Base-by-base conservation (phyloP, 2,329 filamentous ascomycete genomes). In the Talaromyces rugulosus region DNA sequence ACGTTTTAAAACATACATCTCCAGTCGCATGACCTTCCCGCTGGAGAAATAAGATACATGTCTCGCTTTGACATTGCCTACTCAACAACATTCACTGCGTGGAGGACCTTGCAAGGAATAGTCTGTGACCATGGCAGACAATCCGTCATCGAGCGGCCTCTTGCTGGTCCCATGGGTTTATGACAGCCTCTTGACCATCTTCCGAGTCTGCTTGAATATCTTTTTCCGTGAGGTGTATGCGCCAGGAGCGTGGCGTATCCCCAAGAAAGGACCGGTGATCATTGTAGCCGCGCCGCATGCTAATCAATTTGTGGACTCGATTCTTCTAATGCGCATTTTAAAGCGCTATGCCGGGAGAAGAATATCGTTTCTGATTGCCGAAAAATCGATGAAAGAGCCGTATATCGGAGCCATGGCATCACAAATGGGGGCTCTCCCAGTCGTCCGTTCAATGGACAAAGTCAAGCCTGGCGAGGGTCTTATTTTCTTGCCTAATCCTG, bases 151-250 rank as follows among this genome's bases (percentile, higher is more conserved):
- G 5, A 63, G 47, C 54, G 58, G 58, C n/a, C 61, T 52, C 14
- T 40, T 58, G 34, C 76, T 81, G 70, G 73, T 80, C 62, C 76
- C 75, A 66, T 82, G 80, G 80, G 64, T 81, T 56, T 82, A 82
- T 66, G 80, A 82, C 68, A 65, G 81, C 36, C 73, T 80, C 50
- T 69, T 83, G 36, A 82, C 80, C 80, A 72, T 74, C 8, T 78
- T 83, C 65, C 81, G 81, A 2, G 74, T 98, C 66, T 83, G 98
- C 59, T 88, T 96, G 67, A 94, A 98, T 77, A 87, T 97, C 68
- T 99, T 99, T 85, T 99, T 99, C 82, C 89, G 95, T 68, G 94
- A 98, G 78, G 92, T 98, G 16, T 92, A 97, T 74, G 95, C 95
- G 14, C 86, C 95, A 66, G 92, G 92, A 68, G 91, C 93, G 65